These are phyloP conservation scores for Tulasnella sp. DNA, from an alignment of 768 basidiomycete genomes.

Conservation along the genomic window DNA sequence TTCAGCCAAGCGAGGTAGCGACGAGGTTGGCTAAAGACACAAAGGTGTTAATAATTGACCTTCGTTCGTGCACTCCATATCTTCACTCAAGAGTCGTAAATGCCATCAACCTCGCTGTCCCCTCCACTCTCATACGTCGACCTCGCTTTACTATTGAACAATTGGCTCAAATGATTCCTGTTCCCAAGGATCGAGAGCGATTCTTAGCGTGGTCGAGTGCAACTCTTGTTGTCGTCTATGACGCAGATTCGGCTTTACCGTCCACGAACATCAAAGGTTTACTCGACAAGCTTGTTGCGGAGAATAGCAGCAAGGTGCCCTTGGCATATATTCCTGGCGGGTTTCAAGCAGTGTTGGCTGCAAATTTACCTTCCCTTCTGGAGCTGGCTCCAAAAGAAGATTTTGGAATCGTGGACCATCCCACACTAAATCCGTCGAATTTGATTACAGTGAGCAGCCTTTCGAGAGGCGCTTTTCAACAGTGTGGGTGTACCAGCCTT, in stretches of 20 bases:
- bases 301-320: no score
- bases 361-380: no score
- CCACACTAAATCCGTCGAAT: no score
- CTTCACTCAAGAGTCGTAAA: constrained; percentile 13
- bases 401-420: no score
- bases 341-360: no score
- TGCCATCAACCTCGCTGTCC: constrained; percentile 78
- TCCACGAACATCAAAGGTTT: constrained; percentile 42
- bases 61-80: neutral
- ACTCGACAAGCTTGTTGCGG: no score
- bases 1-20: no score
- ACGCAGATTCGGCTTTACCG: constrained; percentile 56
- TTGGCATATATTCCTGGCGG: no score
- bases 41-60: neutral
- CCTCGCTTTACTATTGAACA: constrained; percentile 72
- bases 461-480: constrained; percentile 29
- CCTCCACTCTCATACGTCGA: constrained; percentile 86
- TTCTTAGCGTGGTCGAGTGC: constrained; percentile 50
- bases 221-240: constrained; percentile 65
- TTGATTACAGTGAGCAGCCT: constrained; percentile 23
- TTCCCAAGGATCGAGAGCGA: constrained; percentile 38
- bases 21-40: no score
- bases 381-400: no score
- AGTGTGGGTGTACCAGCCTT: constrained; percentile 17
- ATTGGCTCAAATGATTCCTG: constrained; percentile 70